Base-by-base conservation (phyloP, 768 basidiomycete species). In the Panus rudis region DNA sequence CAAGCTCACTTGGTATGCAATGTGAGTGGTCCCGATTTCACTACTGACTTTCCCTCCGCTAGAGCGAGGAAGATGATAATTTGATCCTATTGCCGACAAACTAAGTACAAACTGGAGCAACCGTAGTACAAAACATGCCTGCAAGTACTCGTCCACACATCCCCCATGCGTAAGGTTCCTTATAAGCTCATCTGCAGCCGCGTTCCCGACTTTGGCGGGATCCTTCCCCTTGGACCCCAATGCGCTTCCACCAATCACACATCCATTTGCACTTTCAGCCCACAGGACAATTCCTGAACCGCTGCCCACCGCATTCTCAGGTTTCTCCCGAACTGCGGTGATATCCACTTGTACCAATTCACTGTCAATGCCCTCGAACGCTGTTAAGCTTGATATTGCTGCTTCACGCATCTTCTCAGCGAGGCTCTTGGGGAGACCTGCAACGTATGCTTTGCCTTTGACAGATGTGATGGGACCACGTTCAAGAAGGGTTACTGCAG, bases 61-160 rank as follows among this genome's bases (percentile, higher is more conserved):
- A 89, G 67, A 7, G 83, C 83, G 63, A 88, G 75, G 54, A 86
- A 80, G 27, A 88, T 73, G 35, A 88, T 77, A 16, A 88, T 79
- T 54, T 89, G 86, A 58, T 90, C 87, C 68, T 86, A 69, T 10
- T 39, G 33, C n/a, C 16, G n/a, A n/a, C n/a, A n/a, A n/a, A n/a
- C n/a, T 35, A 17, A 16, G 14, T 70, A 51, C 64, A 65, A 69
- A 27, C 7, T 12, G 13, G 10, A 22, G 16, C 25, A 6, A 6
- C 17, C 26, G 27, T 1, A 45, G 25, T 21, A 13, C 21, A 21
- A 14, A n/a, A 48, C 57, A 23, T 20, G 76, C 79, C 71, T 84
- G 75, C 52, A 76, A 44, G 54, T 72, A 65, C 45, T 74, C 86
- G 48, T 90, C 87, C 2, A 88, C 79, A 50, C 81, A 84, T 22